Evolutionary conservation across 768 basidiomycete species (phyloP), one percentile per base, ranked within the genome.

Genomic region (Rhizopogon vesiculosus): DNA sequence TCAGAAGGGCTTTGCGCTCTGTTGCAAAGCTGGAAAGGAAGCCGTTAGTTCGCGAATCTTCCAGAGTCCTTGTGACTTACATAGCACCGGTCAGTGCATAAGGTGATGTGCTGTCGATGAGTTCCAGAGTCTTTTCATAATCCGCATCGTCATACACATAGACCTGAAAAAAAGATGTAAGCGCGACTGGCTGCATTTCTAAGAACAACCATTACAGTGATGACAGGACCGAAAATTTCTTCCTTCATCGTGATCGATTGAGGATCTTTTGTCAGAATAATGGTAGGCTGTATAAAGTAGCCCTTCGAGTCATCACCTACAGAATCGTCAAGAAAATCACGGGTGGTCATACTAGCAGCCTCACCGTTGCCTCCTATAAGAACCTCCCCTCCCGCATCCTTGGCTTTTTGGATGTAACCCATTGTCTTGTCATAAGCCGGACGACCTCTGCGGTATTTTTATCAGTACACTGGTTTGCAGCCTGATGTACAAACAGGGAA

Each of bases 61-160:
- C 28, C 10, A 50, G 33, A n/a, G 52, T 39, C n/a, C 12, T 51
- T 45, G 41, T 42, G 28, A 76, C 89, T 56, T 65, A 93, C 92
- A 97, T 91, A 10, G 95, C 77, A 38, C 97, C 97, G n/a, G 97
- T 99, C 29, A 99, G 76, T 3, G 85, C 97, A 70, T 99, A 99
- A 45, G 79, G 74, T 31, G 93, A 89, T 0, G 95, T 91, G 19
- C 77, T 76, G 74, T 98, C 89, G 66, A 98, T 86, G 49, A 98
- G 73, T 42, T 93, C 85, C 60, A 92, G 81, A 0, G 89, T 96
- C 72, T 90, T 77, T 57, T 97, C 93, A 61, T 81, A 97, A 56
- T 96, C 82, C 18, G 72, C 80, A 66, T 98, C 96, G 57, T 93
- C 85, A 68, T 87, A 99, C 2, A 98, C 86, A 72, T 83, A 98